Evolutionary conservation across 257 asterid genomes (phyloP).

Genomic region (Solanum sitiens): DNA sequence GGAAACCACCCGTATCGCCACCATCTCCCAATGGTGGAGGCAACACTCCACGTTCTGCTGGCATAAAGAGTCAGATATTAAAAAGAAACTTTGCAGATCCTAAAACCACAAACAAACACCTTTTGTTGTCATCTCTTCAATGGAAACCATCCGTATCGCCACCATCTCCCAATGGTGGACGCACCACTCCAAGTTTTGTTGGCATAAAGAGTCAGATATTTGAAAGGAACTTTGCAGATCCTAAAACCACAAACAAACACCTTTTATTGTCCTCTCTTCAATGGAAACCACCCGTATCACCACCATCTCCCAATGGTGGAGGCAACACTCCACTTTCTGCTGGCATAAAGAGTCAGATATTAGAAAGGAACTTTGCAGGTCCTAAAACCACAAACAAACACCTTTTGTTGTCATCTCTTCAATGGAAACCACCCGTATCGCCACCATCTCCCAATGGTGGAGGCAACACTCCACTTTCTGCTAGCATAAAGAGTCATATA

Average conservation of each 20-base stretch:
- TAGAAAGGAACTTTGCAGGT: neutral
- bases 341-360: neutral
- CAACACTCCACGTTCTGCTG: too few species aligned
- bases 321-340: neutral
- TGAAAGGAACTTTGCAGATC: neutral
- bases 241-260: neutral
- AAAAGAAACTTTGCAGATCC: too few species aligned
- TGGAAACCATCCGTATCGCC: too few species aligned
- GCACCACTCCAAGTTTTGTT: neutral
- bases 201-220: neutral
- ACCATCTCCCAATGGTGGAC: conserved; percentile 3
- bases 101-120: too few species aligned
- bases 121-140: too few species aligned
- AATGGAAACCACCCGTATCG: neutral
- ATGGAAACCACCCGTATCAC: neutral
- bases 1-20: too few species aligned
- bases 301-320: conserved; percentile 30
- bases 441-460: neutral
- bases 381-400: neutral
- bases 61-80: too few species aligned
- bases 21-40: too few species aligned
- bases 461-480: neutral
- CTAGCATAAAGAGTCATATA: neutral
- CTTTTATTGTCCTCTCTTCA: conserved; percentile 19
- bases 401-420: conserved; percentile 12